A percentile compares a stretch with the other conserved stretches of the same genome.
Evolutionary conservation across 1,284 basidiomycete species (phyloP).

Genomic region (Cutaneotrichosporon sp.): DNA sequence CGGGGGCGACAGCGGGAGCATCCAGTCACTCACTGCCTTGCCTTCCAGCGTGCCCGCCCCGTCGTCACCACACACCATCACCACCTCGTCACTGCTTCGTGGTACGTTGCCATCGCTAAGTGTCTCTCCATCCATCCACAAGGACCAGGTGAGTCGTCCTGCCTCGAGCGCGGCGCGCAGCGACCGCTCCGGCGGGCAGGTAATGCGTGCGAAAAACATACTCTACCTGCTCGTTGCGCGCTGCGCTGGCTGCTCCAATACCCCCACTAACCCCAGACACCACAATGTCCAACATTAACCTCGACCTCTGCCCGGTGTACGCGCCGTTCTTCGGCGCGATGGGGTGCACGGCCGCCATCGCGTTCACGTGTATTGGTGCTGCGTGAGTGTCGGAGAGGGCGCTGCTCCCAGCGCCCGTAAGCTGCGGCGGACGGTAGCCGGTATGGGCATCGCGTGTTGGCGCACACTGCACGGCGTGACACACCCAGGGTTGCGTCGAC

Average conservation of each 20-base stretch:
- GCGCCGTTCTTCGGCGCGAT: slow-evolving; percentile 96
- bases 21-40: not conserved
- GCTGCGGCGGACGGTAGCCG: no score
- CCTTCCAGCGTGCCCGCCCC: not conserved
- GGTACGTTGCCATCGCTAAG: not conserved
- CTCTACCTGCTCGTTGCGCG: no score
- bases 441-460: no score
- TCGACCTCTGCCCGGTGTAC: slow-evolving; percentile 83
- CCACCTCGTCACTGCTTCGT: not conserved
- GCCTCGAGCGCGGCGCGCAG: no score
- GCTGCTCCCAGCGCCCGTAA: not conserved
- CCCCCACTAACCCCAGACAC: slow-evolving; percentile 1
- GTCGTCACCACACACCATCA: slow-evolving; percentile 2
- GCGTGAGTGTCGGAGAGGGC: slow-evolving; percentile 34
- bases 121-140: not conserved
- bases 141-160: no score
- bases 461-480: no score
- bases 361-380: slow-evolving; percentile 74
- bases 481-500: no score
- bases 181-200: no score
- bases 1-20: no score
- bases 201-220: no score
- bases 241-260: no score
- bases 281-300: slow-evolving; percentile 15
- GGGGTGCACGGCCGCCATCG: slow-evolving; percentile 94